Evolutionary conservation across 2,329 filamentous ascomycete genomes (phyloP), one percentile per base, ranked within the genome.

Genomic region (Cryphonectria parasitica): DNA sequence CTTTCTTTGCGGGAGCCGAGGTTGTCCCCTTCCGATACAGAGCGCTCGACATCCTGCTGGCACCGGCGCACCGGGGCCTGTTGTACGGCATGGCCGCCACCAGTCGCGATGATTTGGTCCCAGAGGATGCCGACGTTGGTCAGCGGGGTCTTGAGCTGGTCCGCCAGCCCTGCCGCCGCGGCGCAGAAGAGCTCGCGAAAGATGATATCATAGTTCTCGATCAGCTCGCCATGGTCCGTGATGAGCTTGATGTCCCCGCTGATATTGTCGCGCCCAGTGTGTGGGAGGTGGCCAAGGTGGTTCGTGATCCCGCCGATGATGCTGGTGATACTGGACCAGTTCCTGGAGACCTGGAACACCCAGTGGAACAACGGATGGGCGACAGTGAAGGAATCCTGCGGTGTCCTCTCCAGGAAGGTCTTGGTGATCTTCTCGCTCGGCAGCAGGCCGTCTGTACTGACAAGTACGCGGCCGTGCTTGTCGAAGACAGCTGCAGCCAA

Each of bases 131-230:
- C 93, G 10, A 92, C 80, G 4, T 89, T 84, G 8, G 87, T 84
- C 1, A 95, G 80, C 3, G 87, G 85, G 58, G 88, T 87, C 71
- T 89, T 88, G 73, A 95, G 83, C 67, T 88, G 87, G 17, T 87
- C 84, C 0, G 94, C 92, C 10, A 97, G 86, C n/a, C 90, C 88
- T 7, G 90, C 85, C 0, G 94, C 93, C 2, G 93, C 91, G 13
- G 93, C 85, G 76, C 93, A 97, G 79, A 97, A 97, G 13, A 95
- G 85, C 77, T 97, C 92, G 34, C 93, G 90, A 78, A 97, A 94
- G 1, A 95, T 85, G 22, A 90, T 83, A 45, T 93, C 91, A 78
- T 95, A 95, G 71, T 93, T 87, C 15, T 89, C 84, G 67, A 91
- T 87, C 17, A 88, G 82, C 31, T 88, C 85, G 0, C 87, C 83